Evolutionary conservation across 1,284 basidiomycete genomes (phyloP).

Genomic region (Malassezia psittaci): DNA sequence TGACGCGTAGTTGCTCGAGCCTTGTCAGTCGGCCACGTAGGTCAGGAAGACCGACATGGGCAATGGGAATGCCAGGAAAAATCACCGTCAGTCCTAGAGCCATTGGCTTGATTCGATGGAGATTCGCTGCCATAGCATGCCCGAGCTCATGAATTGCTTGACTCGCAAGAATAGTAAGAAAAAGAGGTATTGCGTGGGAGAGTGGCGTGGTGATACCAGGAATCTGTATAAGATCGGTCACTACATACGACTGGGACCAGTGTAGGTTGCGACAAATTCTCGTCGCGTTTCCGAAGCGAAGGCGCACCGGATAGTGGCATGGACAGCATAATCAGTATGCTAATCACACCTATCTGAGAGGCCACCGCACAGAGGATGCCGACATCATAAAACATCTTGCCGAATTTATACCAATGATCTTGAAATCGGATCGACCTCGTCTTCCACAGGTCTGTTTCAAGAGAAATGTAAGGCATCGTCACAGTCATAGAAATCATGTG

Average conservation of each 20-base stretch:
- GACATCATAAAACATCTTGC: not conserved
- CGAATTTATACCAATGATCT: too few species aligned
- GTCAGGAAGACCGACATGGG: conserved; percentile 15
- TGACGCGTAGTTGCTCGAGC: conserved; percentile 3
- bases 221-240: conserved; percentile 2
- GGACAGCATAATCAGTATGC: not conserved
- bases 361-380: not conserved
- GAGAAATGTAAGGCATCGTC: not conserved
- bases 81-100: conserved; percentile 13
- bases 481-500: not conserved
- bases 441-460: conserved; percentile 1
- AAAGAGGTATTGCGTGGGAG: not conserved
- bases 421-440: not conserved
- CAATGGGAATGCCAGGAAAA: conserved; percentile 16
- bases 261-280: not conserved
- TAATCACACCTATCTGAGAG: not conserved
- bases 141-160: conserved; percentile 18
- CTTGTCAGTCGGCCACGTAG: not conserved
- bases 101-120: conserved; percentile 10
- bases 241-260: conserved; percentile 5
- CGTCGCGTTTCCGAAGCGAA: not conserved
- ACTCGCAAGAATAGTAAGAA: not conserved
- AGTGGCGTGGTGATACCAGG: conserved; percentile 13
- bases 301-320: not conserved
- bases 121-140: conserved; percentile 15